A percentile compares a stretch with the other conserved stretches of the same genome.
These are phyloP conservation scores for Groenewaldozyma sp. DNA, from an alignment of 1,139 yeast species.

Conservation along the genomic window DNA sequence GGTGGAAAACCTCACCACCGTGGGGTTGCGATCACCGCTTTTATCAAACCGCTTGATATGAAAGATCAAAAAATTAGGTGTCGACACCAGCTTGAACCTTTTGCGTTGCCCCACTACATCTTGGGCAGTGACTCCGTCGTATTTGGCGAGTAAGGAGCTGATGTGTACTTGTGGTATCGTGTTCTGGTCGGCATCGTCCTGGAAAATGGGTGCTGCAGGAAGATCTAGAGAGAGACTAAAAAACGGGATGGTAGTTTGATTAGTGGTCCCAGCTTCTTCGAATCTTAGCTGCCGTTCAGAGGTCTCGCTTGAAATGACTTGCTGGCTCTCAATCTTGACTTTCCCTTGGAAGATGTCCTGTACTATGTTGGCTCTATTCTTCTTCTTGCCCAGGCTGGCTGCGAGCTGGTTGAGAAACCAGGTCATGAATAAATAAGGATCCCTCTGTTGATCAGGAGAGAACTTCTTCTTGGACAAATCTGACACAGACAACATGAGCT, in stretches of 20 bases:
- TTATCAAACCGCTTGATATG: slow-evolving; percentile 43
- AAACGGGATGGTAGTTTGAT: slow-evolving; percentile 35
- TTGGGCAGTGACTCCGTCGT: slow-evolving; percentile 32
- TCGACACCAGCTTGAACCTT: slow-evolving; percentile 35
- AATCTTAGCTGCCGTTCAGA: slow-evolving; percentile 19
- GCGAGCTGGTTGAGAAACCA: slow-evolving; percentile 52
- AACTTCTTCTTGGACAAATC: slow-evolving; percentile 37
- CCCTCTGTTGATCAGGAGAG: slow-evolving; percentile 31
- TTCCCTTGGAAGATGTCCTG: slow-evolving; percentile 45
- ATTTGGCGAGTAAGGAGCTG: slow-evolving; percentile 39
- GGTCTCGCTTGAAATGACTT: slow-evolving; percentile 15
- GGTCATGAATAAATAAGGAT: slow-evolving; percentile 48
- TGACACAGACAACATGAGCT: slow-evolving; percentile 44
- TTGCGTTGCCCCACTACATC: slow-evolving; percentile 29
- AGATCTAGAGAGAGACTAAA: slow-evolving; percentile 51
- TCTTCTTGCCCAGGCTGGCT: slow-evolving; percentile 30
- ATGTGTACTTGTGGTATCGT: slow-evolving; percentile 48
- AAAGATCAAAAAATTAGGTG: slow-evolving; percentile 48
- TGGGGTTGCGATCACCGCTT: slow-evolving; percentile 41
- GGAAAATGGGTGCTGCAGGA: slow-evolving; percentile 51
- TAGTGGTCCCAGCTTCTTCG: slow-evolving; percentile 8
- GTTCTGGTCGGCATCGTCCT: slow-evolving; percentile 30
- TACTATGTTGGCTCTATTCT: slow-evolving; percentile 22
- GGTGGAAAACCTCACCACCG: slow-evolving; percentile 54
- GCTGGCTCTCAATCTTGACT: slow-evolving; percentile 31